phyloP scores from a whole-genome alignment of 2,329 filamentous ascomycete species.

The Sclerotinia nivalis region DNA sequence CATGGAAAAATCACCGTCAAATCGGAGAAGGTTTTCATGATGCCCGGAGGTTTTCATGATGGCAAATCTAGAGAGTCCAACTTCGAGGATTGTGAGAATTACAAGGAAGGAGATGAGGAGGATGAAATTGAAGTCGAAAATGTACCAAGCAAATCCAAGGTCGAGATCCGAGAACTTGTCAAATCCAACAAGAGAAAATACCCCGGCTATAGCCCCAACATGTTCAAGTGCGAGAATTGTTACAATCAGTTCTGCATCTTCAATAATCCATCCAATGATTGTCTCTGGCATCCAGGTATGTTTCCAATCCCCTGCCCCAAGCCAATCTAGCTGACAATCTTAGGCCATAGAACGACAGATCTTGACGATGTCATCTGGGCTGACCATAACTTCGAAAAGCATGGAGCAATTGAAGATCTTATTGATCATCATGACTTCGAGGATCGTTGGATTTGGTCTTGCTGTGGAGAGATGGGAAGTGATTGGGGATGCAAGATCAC shows the following conservation, averaged over 20 bases:
- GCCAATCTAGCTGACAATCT: background rate
- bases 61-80: background rate
- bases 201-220: background rate
- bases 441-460: conserved; percentile 12
- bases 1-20: background rate
- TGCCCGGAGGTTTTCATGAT: background rate
- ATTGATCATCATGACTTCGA: background rate
- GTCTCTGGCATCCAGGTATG: conserved; percentile 1
- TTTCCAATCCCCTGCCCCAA: too few relatives aligned
- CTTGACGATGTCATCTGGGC: background rate
- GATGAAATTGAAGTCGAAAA: background rate
- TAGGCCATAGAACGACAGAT: background rate
- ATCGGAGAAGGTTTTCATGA: background rate
- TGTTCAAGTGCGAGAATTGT: background rate
- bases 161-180: background rate
- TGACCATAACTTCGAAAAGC: background rate
- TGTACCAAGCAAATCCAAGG: background rate
- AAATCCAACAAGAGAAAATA: background rate
- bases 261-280: conserved; percentile 1
- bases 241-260: background rate
- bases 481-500: conserved; percentile 2
- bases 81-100: background rate
- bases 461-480: conserved; percentile 4
- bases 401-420: background rate
- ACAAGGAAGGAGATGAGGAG: background rate